Evolutionary conservation across 495 filamentous ascomycete species (phyloP), one percentile per base, ranked within the genome.

Genomic region (Neurospora sp.): DNA sequence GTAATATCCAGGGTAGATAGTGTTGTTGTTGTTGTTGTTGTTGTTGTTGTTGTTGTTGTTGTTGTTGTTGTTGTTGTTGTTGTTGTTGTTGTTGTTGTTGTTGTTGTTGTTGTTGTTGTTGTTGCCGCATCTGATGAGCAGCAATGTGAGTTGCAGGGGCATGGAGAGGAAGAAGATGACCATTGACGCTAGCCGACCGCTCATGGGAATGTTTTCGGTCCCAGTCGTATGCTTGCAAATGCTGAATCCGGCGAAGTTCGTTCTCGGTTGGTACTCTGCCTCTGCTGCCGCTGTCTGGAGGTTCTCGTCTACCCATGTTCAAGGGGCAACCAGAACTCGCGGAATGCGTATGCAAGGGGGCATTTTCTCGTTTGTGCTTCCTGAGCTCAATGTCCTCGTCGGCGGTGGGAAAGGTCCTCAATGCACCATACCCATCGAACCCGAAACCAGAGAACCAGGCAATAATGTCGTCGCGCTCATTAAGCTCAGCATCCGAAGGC

Each of bases 371-470:
- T 35, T 18, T 65, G 5, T 31, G 53, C 53, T 65, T 65, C 53
- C 5, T 31, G 53, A 18, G 27, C 27, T 35, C 53, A 18, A 18
- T 37, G 1, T 65, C 22, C 27, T 65, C 53, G 35, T 65, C 53
- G 53, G 22, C 12, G 31, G 27, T 65, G 7, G 75, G 70, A 18
- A 76, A 72, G 10, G 70, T 75, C 53, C 85, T 74, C 22, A 86
- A 77, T 9, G 44, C 68, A 9, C 85, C 85, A 12, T 73, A 48
- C 10, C 78, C 71, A 27, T 77, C 74, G 69, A 86, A 84, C 12
- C 83, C 81, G 71, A 83, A 83, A 6, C 75, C 80, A 4, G 65
- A 72, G 75, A 83, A 88, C 86, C 85, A 88, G 0, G 75, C 72
- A 6, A 74, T 39, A 3, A 87, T 59, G 6, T 84, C 84, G 9